A percentile compares a stretch with the other conserved stretches of the same genome.
Evolutionary conservation across 805 yeast species (phyloP).

Genomic region (Saturnispora besseyi): DNA sequence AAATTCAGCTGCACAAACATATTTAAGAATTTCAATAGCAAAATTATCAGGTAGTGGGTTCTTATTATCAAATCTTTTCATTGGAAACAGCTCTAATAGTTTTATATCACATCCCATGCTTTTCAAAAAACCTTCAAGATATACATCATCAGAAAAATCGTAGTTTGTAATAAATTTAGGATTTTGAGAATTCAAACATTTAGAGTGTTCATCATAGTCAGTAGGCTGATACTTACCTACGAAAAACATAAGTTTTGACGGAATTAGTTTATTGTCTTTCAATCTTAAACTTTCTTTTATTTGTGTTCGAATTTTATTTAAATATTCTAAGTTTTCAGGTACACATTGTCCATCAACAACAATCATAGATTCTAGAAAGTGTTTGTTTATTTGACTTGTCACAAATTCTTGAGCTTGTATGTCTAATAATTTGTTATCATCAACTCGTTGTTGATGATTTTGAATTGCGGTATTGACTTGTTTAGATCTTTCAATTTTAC

Average conservation of each 20-base stretch:
- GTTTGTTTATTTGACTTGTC: not conserved
- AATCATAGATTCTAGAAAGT: not conserved
- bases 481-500: not conserved
- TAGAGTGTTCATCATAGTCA: not conserved
- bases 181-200: not conserved
- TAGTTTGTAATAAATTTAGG: not conserved
- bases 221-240: not conserved
- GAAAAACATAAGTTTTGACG: not conserved
- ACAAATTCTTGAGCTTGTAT: not conserved
- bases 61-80: constrained; percentile 7
- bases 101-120: constrained; percentile 3
- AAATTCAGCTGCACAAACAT: constrained; percentile 2
- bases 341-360: not conserved
- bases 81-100: not conserved
- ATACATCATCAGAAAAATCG: not conserved
- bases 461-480: not conserved
- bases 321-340: not conserved
- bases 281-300: not conserved
- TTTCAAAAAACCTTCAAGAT: not conserved
- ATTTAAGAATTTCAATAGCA: constrained; percentile 8
- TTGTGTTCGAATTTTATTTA: not conserved
- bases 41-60: constrained; percentile 7
- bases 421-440: not conserved
- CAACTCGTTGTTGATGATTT: not conserved
- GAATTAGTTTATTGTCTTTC: not conserved